Evolutionary conservation across 345 rosid species (phyloP).

Genomic region (Zanthoxylum bungeanum): DNA sequence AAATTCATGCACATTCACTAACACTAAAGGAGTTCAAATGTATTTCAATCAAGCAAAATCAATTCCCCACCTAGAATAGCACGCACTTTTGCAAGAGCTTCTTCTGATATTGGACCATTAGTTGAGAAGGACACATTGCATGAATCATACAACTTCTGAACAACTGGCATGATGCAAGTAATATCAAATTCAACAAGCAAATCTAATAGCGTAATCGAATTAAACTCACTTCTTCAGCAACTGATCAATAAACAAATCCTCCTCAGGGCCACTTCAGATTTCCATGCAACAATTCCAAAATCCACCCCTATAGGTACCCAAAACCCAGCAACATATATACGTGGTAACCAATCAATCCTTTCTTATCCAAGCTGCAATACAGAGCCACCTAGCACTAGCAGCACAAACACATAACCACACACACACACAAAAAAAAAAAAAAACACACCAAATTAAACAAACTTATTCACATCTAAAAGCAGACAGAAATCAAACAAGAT

Average conservation of each 20-base stretch:
- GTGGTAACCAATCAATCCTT: neutral
- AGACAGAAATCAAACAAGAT: neutral
- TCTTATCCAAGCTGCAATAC: neutral
- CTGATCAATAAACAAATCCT: constrained; percentile 3
- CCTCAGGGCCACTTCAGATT: neutral
- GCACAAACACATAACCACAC: constrained; percentile 7
- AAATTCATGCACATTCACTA: neutral
- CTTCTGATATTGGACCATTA: constrained; percentile 33
- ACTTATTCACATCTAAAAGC: too few relatives aligned
- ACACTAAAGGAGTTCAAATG: neutral
- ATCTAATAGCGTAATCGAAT: neutral
- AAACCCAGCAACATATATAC: constrained; percentile 15
- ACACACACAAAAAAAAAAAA: too few relatives aligned
- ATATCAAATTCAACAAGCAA: constrained; percentile 4
- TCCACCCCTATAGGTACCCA: constrained; percentile 10
- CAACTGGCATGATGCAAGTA: constrained; percentile 20
- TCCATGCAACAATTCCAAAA: constrained; percentile 29
- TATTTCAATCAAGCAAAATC: neutral
- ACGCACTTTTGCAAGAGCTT: constrained; percentile 30
- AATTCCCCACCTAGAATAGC: constrained; percentile 28
- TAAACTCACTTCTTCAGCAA: neutral
- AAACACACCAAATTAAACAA: neutral
- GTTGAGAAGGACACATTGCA: constrained; percentile 38
- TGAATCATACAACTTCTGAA: constrained; percentile 32
- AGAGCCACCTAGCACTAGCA: constrained; percentile 16